Conservation (phyloP, 2,329 filamentous ascomycete species). For the Cordyceps farinosa region DNA sequence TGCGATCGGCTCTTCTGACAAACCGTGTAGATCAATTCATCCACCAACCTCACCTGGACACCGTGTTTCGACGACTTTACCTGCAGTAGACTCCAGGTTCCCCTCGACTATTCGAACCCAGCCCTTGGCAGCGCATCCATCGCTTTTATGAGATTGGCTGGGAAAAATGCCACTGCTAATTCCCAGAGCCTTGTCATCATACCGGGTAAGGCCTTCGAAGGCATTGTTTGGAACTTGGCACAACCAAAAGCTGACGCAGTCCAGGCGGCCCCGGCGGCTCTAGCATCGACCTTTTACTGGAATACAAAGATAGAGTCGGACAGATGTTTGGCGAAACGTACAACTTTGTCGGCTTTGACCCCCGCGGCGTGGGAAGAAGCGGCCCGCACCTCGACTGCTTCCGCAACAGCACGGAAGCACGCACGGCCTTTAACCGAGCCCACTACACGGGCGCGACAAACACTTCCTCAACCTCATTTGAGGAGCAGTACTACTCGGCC, state of each 20-base stretch:
- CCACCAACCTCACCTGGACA: background rate
- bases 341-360: conserved; percentile 41
- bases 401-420: conserved; percentile 27
- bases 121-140: background rate
- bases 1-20: background rate
- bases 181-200: background rate
- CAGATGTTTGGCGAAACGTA: conserved; percentile 37
- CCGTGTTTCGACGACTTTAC: background rate
- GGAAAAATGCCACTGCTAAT: background rate
- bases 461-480: conserved; percentile 27
- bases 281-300: background rate
- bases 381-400: conserved; percentile 30
- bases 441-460: conserved; percentile 28
- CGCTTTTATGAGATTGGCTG: background rate
- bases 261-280: background rate
- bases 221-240: background rate
- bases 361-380: conserved; percentile 38
- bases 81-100: background rate
- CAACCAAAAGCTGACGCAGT: background rate
- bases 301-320: conserved; percentile 20
- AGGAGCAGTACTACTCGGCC: conserved; percentile 30
- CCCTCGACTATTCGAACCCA: background rate
- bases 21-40: background rate
- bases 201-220: background rate
- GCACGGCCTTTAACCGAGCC: conserved; percentile 25